phyloP scores from a whole-genome alignment of 805 yeast species.

The Starmerella kuoi region DNA sequence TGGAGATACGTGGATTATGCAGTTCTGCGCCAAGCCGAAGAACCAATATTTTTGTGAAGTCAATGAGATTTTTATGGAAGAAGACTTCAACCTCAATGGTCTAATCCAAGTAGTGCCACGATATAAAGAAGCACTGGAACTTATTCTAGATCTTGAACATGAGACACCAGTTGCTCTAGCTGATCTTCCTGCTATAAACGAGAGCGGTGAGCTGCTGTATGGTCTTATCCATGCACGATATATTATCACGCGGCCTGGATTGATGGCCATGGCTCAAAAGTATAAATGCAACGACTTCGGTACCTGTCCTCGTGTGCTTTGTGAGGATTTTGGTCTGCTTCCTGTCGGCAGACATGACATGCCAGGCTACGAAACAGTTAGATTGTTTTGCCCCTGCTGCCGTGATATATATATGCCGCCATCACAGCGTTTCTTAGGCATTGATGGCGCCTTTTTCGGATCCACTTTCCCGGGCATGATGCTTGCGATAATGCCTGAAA shows the following conservation, averaged over 20 bases:
- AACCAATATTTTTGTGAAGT: slow-evolving; percentile 90
- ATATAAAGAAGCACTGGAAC: slow-evolving; percentile 81
- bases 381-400: slow-evolving; percentile 91
- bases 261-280: slow-evolving; percentile 77
- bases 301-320: slow-evolving; percentile 74
- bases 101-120: slow-evolving; percentile 73
- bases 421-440: slow-evolving; percentile 69
- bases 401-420: slow-evolving; percentile 81
- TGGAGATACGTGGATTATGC: slow-evolving; percentile 51
- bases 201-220: slow-evolving; percentile 81
- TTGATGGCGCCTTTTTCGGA: slow-evolving; percentile 96
- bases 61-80: slow-evolving; percentile 83
- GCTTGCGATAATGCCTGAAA: slow-evolving; percentile 81
- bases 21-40: slow-evolving; percentile 65
- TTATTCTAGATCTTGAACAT: slow-evolving; percentile 76
- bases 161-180: slow-evolving; percentile 42
- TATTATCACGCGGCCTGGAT: slow-evolving; percentile 77
- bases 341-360: slow-evolving; percentile 88
- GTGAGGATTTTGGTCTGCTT: slow-evolving; percentile 78
- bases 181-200: slow-evolving; percentile 66
- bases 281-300: slow-evolving; percentile 86
- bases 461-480: slow-evolving; percentile 90
- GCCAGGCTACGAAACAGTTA: slow-evolving; percentile 82
- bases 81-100: slow-evolving; percentile 92
- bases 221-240: slow-evolving; percentile 91